A percentile compares a stretch with the other conserved stretches of the same genome.
Evolutionary conservation across 2,329 filamentous ascomycete species (phyloP).

Genomic region (Trichoderma brevicompactum): DNA sequence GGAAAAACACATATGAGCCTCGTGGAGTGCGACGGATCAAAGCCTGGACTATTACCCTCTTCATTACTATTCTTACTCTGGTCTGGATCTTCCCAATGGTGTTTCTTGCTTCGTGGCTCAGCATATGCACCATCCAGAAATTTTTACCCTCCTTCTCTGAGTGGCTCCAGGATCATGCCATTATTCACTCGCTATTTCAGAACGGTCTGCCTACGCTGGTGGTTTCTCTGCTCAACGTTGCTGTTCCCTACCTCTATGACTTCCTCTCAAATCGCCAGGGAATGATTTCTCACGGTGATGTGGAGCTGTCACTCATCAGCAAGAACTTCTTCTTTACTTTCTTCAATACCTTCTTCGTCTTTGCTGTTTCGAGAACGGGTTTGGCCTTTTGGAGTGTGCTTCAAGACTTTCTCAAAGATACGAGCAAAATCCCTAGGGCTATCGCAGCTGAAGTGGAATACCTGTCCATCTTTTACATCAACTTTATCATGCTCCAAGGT

Average conservation of each 20-base stretch:
- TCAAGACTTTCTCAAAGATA: constrained; percentile 75
- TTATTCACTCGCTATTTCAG: constrained; percentile 77
- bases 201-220: constrained; percentile 86
- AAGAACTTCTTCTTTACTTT: constrained; percentile 99
- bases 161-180: constrained; percentile 67
- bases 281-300: constrained; percentile 91
- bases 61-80: constrained; percentile 81
- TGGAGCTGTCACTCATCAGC: constrained; percentile 91
- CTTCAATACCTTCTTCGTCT: constrained; percentile 97
- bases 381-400: constrained; percentile 74
- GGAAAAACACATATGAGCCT: constrained; percentile 88
- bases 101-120: constrained; percentile 77
- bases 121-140: constrained; percentile 76
- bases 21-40: constrained; percentile 73
- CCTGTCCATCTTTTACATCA: constrained; percentile 84
- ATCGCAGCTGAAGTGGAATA: constrained; percentile 76
- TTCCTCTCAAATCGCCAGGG: constrained; percentile 90
- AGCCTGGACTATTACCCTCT: constrained; percentile 80
- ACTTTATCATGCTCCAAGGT: constrained; percentile 91
- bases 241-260: constrained; percentile 93
- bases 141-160: constrained; percentile 72
- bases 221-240: constrained; percentile 83
- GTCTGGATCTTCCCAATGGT: constrained; percentile 87
- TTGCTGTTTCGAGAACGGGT: constrained; percentile 85
- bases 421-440: constrained; percentile 73